Evolutionary conservation across 257 asterid species (phyloP).

Genomic region (Nicotiana noctiflora): DNA sequence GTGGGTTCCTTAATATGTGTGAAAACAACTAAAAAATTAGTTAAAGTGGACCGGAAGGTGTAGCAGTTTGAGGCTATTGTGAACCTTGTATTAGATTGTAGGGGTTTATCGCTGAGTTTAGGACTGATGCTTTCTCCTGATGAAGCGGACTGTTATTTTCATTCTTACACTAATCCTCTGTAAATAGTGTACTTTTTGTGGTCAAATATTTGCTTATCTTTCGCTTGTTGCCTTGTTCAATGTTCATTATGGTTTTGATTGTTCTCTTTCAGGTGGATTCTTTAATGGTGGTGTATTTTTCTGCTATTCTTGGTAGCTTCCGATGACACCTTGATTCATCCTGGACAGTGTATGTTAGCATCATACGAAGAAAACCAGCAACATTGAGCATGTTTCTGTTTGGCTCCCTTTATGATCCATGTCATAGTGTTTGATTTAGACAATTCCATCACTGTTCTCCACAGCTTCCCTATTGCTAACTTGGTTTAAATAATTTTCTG

Average conservation of each 20-base stretch:
- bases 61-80: background rate
- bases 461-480: background rate
- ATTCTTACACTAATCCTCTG: background rate
- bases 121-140: background rate
- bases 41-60: no score
- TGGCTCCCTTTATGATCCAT: background rate
- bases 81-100: background rate
- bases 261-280: background rate
- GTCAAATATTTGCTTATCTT: background rate
- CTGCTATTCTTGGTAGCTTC: background rate
- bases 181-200: background rate
- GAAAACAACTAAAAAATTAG: no score
- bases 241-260: background rate
- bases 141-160: background rate
- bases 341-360: background rate
- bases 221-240: background rate
- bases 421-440: background rate
- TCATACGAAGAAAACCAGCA: background rate
- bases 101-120: background rate
- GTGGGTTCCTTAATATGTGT: no score
- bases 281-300: background rate
- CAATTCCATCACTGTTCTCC: background rate
- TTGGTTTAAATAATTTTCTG: background rate
- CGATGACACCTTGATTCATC: background rate
- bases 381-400: background rate